phyloP scores from a whole-genome alignment of 306 rosid genomes.

The Cyclanthera cordifolia region DNA sequence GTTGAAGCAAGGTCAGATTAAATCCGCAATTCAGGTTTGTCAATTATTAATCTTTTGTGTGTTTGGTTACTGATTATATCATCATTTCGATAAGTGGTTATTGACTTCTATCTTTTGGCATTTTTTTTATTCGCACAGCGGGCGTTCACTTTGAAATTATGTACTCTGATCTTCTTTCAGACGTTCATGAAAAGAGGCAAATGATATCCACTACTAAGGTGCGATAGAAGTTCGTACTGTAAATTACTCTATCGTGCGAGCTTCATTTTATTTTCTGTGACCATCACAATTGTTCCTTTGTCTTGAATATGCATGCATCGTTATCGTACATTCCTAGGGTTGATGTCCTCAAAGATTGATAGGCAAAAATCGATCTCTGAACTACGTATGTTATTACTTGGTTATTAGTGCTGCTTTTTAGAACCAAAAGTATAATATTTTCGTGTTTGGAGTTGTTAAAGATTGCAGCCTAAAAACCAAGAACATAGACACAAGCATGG shows the following conservation, averaged over 20 bases:
- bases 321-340: neutral
- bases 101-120: neutral
- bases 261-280: neutral
- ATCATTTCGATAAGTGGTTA: neutral
- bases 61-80: neutral
- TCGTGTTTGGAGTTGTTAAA: neutral
- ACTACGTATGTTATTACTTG: neutral
- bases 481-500: neutral
- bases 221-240: neutral
- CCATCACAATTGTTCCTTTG: neutral
- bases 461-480: neutral
- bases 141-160: conserved; percentile 69
- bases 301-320: conserved; percentile 1
- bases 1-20: conserved; percentile 56
- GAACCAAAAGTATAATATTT: neutral
- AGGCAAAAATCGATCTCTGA: neutral
- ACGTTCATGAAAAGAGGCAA: conserved; percentile 51
- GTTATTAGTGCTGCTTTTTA: neutral
- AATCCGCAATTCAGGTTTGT: conserved; percentile 58
- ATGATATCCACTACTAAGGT: conserved; percentile 69
- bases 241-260: neutral
- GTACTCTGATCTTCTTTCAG: conserved; percentile 39
- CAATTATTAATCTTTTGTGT: neutral
- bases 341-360: neutral
- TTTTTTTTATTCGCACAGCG: conserved; percentile 34